A percentile compares a stretch with the other conserved stretches of the same genome.
phyloP scores from a whole-genome alignment of 352 stramenopile species.

The Thraustochytrium sp. region DNA sequence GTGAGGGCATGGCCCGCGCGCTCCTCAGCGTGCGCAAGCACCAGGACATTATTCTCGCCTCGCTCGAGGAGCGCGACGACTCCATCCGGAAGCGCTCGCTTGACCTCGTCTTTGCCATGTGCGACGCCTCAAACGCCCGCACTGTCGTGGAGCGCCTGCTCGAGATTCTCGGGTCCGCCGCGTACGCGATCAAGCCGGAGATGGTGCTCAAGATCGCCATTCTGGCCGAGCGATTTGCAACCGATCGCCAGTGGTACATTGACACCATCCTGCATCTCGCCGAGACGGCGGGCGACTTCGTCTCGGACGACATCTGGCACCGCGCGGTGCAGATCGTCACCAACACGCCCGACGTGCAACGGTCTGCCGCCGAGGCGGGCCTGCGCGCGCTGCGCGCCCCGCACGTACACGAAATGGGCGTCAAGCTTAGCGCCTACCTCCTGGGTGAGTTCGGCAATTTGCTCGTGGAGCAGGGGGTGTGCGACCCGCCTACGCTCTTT shows the following conservation, averaged over 20 bases:
- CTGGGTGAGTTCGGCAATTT: conserved; percentile 95
- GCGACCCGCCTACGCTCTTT: conserved; percentile 68
- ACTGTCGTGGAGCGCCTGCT: conserved; percentile 92
- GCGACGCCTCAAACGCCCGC: conserved; percentile 86
- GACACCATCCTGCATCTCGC: conserved; percentile 96
- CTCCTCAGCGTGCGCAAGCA: conserved; percentile 83
- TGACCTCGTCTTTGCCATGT: conserved; percentile 96
- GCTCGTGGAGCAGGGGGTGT: conserved; percentile 60
- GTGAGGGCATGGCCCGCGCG: conserved; percentile 53
- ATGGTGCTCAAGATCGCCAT: conserved; percentile 98
- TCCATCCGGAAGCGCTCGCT: conserved; percentile 87
- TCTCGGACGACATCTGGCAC: conserved; percentile 89
- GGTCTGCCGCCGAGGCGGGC: conserved; percentile 87
- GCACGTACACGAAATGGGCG: conserved; percentile 87
- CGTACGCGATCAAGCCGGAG: conserved; percentile 83
- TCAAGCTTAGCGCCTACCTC: conserved; percentile 88
- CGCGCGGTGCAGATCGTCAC: conserved; percentile 97
- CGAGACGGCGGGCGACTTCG: conserved; percentile 78
- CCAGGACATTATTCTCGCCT: conserved; percentile 88
- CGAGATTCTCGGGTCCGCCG: conserved; percentile 82
- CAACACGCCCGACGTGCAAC: conserved; percentile 90
- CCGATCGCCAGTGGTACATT: conserved; percentile 91
- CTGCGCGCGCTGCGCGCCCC: conserved; percentile 85
- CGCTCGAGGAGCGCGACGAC: conserved; percentile 92
- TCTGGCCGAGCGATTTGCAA: conserved; percentile 93